Percentiles rank a stretch among this genome's conserved stretches.
phyloP scores from a whole-genome alignment of 2,329 filamentous ascomycete genomes.

The Penicillium rolfsii region DNA sequence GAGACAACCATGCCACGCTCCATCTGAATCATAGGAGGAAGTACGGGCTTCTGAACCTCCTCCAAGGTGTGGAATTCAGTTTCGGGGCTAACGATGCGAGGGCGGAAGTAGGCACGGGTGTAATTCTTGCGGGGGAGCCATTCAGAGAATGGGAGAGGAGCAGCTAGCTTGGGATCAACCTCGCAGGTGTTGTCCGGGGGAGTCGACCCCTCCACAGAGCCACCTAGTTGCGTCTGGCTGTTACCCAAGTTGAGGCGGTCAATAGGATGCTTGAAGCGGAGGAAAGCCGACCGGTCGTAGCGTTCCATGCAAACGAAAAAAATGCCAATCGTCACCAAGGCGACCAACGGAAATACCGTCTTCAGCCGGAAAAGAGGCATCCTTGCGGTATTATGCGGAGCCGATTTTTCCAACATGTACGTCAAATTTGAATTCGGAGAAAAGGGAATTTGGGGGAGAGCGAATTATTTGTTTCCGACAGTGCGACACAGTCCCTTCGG shows the following conservation, averaged over 20 bases:
- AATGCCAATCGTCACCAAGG: conserved; percentile 43
- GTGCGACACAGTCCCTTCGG: conserved; percentile 1
- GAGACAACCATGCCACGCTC: conserved; percentile 46
- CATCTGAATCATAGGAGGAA: conserved; percentile 44
- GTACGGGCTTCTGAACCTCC: conserved; percentile 42
- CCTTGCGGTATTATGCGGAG: conserved; percentile 34
- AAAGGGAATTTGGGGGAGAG: background rate
- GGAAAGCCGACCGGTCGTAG: conserved; percentile 43
- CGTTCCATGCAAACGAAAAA: conserved; percentile 48
- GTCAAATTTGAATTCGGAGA: conserved; percentile 3
- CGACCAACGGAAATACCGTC: conserved; percentile 44
- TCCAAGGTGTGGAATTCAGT: conserved; percentile 46
- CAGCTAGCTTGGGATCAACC: conserved; percentile 38
- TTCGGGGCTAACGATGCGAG: conserved; percentile 40
- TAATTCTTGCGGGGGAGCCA: conserved; percentile 51
- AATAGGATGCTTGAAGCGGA: conserved; percentile 42
- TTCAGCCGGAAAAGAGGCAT: conserved; percentile 47
- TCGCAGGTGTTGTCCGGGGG: conserved; percentile 38
- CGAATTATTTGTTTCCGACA: background rate
- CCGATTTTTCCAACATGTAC: conserved; percentile 39
- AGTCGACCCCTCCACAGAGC: conserved; percentile 22
- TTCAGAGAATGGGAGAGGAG: conserved; percentile 44
- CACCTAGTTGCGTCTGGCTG: conserved; percentile 24
- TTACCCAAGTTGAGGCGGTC: conserved; percentile 31
- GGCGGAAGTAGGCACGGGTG: conserved; percentile 48